Percentiles rank a stretch among this genome's conserved stretches.
Evolutionary conservation across 129 eudicot genomes (phyloP).

Genomic region (Lactuca sativa): DNA sequence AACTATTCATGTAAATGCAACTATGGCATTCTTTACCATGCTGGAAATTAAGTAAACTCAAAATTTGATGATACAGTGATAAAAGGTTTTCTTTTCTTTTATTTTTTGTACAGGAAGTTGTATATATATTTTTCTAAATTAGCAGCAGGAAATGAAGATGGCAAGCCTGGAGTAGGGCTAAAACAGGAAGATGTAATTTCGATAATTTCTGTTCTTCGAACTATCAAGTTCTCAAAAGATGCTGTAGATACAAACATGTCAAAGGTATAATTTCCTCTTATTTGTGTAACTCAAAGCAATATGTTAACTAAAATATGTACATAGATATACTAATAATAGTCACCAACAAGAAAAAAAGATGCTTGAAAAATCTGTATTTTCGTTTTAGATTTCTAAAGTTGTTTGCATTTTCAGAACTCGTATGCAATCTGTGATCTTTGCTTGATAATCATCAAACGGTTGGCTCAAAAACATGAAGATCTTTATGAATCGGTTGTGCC

Average conservation of each 20-base stretch:
- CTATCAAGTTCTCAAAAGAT: conserved; percentile 72
- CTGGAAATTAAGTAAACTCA: conserved; percentile 1
- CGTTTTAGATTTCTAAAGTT: conserved; percentile 19
- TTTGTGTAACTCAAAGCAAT: conserved; percentile 1
- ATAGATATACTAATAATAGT: background rate
- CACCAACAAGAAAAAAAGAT: background rate
- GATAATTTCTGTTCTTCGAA: conserved; percentile 50
- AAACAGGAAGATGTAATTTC: conserved; percentile 49
- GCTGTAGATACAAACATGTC: conserved; percentile 58
- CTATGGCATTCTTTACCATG: conserved; percentile 3
- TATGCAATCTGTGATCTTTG: conserved; percentile 89
- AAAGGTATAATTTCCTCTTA: conserved; percentile 42
- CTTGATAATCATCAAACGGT: conserved; percentile 56
- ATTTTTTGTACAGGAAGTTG: conserved; percentile 50
- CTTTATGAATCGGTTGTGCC: conserved; percentile 40
- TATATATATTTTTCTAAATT: conserved; percentile 66
- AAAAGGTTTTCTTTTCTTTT: background rate
- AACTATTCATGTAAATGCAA: background rate
- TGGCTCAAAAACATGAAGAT: conserved; percentile 51
- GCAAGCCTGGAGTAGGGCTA: conserved; percentile 47
- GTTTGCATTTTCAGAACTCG: conserved; percentile 63
- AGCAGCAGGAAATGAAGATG: conserved; percentile 64
- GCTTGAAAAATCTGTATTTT: background rate
- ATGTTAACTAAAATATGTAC: background rate
- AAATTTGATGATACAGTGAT: conserved; percentile 6